Conservation (phyloP, 352 stramenopile genomes). For the Phytophthora boehmeriae region DNA sequence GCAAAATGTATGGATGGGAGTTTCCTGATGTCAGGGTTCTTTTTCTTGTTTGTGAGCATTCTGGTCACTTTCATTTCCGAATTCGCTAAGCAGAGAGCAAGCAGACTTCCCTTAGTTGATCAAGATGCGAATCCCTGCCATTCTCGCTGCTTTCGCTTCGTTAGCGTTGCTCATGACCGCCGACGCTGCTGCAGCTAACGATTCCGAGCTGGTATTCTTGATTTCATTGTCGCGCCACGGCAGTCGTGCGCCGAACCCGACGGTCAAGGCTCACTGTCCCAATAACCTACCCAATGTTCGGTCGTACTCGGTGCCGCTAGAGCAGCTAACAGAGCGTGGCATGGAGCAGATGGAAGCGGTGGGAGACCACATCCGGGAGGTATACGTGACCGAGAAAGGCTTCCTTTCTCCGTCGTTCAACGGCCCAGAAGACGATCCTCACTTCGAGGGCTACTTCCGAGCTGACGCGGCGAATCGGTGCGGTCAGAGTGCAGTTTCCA, state of each 20-base stretch:
- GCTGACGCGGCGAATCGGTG: slow-evolving; percentile 72
- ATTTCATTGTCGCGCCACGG: slow-evolving; percentile 77
- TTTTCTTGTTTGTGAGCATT: slow-evolving; percentile 14
- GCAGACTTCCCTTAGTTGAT: slow-evolving; percentile 1
- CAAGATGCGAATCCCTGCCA: slow-evolving; percentile 39
- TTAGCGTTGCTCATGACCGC: slow-evolving; percentile 20
- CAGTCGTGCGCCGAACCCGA: slow-evolving; percentile 72
- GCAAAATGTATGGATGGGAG: slow-evolving; percentile 8
- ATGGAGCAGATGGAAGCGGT: slow-evolving; percentile 76
- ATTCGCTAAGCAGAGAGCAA: slow-evolving; percentile 19
- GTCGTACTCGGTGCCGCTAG: slow-evolving; percentile 65
- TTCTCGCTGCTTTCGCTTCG: slow-evolving; percentile 27
- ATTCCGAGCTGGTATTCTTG: slow-evolving; percentile 67
- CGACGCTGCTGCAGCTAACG: slow-evolving; percentile 6
- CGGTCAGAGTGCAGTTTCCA: slow-evolving; percentile 68
- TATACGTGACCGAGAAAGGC: slow-evolving; percentile 68
- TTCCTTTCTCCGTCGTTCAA: slow-evolving; percentile 78
- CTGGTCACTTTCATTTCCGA: slow-evolving; percentile 20
- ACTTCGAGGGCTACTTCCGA: slow-evolving; percentile 81
- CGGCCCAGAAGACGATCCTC: slow-evolving; percentile 48
- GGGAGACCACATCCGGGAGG: slow-evolving; percentile 65
- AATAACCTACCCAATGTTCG: slow-evolving; percentile 68
- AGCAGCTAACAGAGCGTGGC: slow-evolving; percentile 75
- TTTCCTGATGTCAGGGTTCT: slow-evolving; percentile 23
- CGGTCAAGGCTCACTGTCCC: slow-evolving; percentile 62